Conservation (phyloP, 352 stramenopile species). For the Globisporangium barbulae region DNA sequence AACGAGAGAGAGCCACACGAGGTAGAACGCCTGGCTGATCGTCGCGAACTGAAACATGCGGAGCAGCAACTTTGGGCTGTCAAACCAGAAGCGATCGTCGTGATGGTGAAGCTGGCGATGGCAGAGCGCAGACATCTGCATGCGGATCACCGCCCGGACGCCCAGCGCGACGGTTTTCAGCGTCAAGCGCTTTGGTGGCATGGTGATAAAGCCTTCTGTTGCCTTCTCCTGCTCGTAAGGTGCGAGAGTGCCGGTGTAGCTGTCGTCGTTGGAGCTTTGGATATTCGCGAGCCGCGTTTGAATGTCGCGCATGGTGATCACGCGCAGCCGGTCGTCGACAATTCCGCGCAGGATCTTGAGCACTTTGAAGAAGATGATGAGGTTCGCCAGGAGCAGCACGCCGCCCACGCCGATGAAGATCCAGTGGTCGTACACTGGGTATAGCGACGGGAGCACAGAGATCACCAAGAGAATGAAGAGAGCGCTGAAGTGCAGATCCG, state of each 20-base stretch:
- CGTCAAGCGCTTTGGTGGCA: conserved; percentile 20
- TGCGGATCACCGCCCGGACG: conserved; percentile 70
- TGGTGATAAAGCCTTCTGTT: conserved; percentile 14
- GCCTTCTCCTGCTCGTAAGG: background rate
- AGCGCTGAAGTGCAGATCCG: conserved; percentile 70
- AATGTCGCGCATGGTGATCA: conserved; percentile 73
- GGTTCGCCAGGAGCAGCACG: conserved; percentile 52
- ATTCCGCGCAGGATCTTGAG: conserved; percentile 80
- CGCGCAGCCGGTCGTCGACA: conserved; percentile 72
- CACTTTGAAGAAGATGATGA: conserved; percentile 86
- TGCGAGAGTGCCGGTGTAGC: background rate
- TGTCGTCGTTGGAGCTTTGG: conserved; percentile 5
- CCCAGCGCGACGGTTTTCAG: conserved; percentile 59
- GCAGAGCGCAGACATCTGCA: conserved; percentile 88
- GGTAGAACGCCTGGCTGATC: conserved; percentile 83
- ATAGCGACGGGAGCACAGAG: conserved; percentile 58
- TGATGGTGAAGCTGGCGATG: conserved; percentile 81
- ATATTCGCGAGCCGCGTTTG: conserved; percentile 30
- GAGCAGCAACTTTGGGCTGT: conserved; percentile 64
- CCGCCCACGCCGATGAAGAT: conserved; percentile 71
- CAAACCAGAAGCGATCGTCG: conserved; percentile 82
- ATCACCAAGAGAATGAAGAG: conserved; percentile 79
- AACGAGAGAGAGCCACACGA: conserved; percentile 84
- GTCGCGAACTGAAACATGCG: conserved; percentile 84
- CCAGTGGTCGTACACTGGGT: conserved; percentile 61